Evolutionary conservation across 345 rosid genomes (phyloP), one percentile per base, ranked within the genome.

Genomic region (Arabidopsis suecica): DNA sequence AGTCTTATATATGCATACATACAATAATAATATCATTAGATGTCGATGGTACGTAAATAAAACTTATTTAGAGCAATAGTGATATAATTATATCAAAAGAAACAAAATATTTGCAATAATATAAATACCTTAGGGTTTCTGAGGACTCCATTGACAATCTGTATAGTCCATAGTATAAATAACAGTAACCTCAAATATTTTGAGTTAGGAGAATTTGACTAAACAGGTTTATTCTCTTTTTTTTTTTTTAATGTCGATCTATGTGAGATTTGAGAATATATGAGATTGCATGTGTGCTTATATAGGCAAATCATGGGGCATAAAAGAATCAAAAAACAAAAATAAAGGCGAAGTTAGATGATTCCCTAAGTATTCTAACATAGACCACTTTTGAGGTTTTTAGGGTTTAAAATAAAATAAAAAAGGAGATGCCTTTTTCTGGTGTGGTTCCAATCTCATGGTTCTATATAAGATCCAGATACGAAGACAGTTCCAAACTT

Each of bases 121-220:
- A 45, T 9, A 33, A 20, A 13, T 72, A 72, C 76, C 76, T 72
- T 61, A 7, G n/a, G 50, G 69, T 28, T 51, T 72, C 76, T 38
- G 53, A 61, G 53, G 69, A 50, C 14, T 72, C 76, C 76, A 41
- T 18, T 62, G 61, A 51, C 34, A 51, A 53, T 61, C 33, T 61
- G 54, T 61, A 38, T 61, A 38, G 41, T 61, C 69, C 69, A 61
- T 61, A 28, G 33, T 22, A 23, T 23, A 38, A 40, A 72, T 28
- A 38, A 30, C 7, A 62, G 42, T 28, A 40, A 62, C 13, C 25
- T 47, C 4, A 47, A 13, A 22, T 2, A 10, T 11, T 60, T 25
- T 7, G 38, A 25, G 72, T n/a, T n/a, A 14, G 12, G 66, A 30
- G 36, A 41, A 28, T 2, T 41, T 62, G 11, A 6, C 53, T 51